Evolutionary conservation across 1,284 basidiomycete genomes (phyloP).

Genomic region (Microbotryum saponariae): DNA sequence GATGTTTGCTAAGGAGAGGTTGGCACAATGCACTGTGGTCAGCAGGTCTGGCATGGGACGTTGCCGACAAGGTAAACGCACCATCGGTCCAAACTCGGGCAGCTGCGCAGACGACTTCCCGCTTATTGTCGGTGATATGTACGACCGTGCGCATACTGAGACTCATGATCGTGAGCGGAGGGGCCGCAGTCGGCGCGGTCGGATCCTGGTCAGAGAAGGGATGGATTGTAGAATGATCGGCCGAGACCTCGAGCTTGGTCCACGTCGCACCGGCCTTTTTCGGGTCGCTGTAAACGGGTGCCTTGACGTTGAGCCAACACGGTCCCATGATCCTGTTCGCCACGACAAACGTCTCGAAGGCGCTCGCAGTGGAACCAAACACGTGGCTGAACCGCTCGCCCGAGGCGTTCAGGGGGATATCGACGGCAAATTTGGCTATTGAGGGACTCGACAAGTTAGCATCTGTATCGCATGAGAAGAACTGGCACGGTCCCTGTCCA

Average conservation of each 20-base stretch:
- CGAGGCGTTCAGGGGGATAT: constrained; percentile 61
- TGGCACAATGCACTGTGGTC: background rate
- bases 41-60: background rate
- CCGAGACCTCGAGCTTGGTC: constrained; percentile 88
- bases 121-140: constrained; percentile 87
- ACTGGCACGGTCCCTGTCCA: background rate
- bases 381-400: constrained; percentile 79
- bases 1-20: constrained; percentile 55
- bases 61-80: constrained; percentile 43
- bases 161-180: constrained; percentile 86
- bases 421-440: constrained; percentile 46
- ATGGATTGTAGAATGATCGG: constrained; percentile 68
- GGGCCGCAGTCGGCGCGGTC: constrained; percentile 68
- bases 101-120: constrained; percentile 81
- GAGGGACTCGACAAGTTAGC: constrained; percentile 46
- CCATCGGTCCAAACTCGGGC: constrained; percentile 82
- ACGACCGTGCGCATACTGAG: constrained; percentile 83
- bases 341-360: constrained; percentile 89
- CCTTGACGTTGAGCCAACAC: constrained; percentile 86
- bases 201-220: constrained; percentile 68
- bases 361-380: constrained; percentile 85
- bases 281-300: constrained; percentile 61
- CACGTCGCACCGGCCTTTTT: constrained; percentile 62
- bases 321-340: constrained; percentile 99
- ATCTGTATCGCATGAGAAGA: constrained; percentile 38